Base-by-base conservation (phyloP, 2,329 filamentous ascomycete species). In the Aureobasidium sp. region DNA sequence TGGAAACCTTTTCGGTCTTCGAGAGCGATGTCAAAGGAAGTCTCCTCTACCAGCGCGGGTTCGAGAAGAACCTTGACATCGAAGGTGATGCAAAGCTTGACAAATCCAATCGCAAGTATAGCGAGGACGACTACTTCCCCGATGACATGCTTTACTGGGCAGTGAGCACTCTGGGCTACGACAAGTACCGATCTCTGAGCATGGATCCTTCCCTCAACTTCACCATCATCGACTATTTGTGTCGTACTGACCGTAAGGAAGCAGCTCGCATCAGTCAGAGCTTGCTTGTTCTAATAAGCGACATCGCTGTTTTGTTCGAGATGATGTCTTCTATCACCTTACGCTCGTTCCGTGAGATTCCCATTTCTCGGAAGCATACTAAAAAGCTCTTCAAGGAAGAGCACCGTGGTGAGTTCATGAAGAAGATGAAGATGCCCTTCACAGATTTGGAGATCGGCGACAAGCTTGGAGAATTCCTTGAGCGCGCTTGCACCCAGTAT, bases 131-230 rank as follows among this genome's bases (percentile, higher is more conserved):
- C 54, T 59, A 32, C 11, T 59, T 59, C 54, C 11, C 54, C n/a
- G 54, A 59, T 9, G 44, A 49, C 36, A 21, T 59, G 13, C 44
- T 59, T 2, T 47, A 45, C 30, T 58, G 54, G 54, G 47, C 41
- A n/a, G 16, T 47, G 14, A 47, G 25, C 29, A 29, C 29, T 3
- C 42, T 58, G 2, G 54, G 54, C 3, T 45, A 9, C 29, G 54
- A 58, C n/a, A 13, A 58, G n/a, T 5, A 58, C 9, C 41, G 54
- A 9, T 42, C 39, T 1, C 47, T 47, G 5, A 45, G 41, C 41
- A 58, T 58, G 54, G 54, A 58, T 37, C 54, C 42, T 36, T 3
- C 54, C 2, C 37, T 45, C 34, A 47, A 47, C 41, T 58, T 58
- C 10, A 30, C 41, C n/a, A 27, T 45, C 30, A 58, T 58, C 14